Percentiles rank a stretch among this genome's conserved stretches.
phyloP scores from a whole-genome alignment of 2,329 filamentous ascomycete genomes.

The Westerdykella ornata region DNA sequence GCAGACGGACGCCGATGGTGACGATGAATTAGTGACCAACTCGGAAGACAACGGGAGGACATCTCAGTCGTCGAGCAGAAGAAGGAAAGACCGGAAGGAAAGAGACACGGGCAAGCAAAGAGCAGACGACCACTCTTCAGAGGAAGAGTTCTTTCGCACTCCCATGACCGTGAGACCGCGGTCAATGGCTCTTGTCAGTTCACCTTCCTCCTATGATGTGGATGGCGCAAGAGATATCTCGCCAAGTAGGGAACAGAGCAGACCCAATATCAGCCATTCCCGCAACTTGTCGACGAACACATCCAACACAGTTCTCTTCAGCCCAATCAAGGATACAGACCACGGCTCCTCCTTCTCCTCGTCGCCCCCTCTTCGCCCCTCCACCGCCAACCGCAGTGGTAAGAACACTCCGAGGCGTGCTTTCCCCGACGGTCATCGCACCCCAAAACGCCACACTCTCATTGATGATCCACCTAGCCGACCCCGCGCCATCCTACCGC shows the following conservation, averaged over 20 bases:
- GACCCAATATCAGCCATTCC: constrained; percentile 48
- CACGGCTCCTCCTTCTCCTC: constrained; percentile 31
- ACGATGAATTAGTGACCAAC: constrained; percentile 81
- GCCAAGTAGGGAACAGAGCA: constrained; percentile 19
- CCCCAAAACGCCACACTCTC: constrained; percentile 37
- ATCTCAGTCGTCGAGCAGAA: no score
- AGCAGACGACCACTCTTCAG: constrained; percentile 31
- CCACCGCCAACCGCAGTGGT: constrained; percentile 28
- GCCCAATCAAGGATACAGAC: constrained; percentile 49
- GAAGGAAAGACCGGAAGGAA: constrained; percentile 21
- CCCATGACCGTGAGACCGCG: constrained; percentile 32
- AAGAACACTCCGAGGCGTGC: constrained; percentile 30
- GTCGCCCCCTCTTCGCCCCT: constrained; percentile 26
- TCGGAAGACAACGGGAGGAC: constrained; percentile 41
- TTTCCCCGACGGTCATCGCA: constrained; percentile 30
- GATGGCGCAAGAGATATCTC: constrained; percentile 29
- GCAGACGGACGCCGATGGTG: constrained; percentile 77
- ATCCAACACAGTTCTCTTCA: constrained; percentile 77
- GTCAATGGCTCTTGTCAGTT: constrained; percentile 13
- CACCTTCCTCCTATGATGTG: constrained; percentile 28
- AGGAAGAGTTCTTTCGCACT: constrained; percentile 41
- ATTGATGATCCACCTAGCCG: constrained; percentile 25
- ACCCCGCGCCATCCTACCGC: constrained; percentile 28
- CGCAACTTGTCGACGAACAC: constrained; percentile 76
- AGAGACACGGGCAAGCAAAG: constrained; percentile 17